Evolutionary conservation across 208 protist species (phyloP).

Genomic region (Trypanosoma rangeli): DNA sequence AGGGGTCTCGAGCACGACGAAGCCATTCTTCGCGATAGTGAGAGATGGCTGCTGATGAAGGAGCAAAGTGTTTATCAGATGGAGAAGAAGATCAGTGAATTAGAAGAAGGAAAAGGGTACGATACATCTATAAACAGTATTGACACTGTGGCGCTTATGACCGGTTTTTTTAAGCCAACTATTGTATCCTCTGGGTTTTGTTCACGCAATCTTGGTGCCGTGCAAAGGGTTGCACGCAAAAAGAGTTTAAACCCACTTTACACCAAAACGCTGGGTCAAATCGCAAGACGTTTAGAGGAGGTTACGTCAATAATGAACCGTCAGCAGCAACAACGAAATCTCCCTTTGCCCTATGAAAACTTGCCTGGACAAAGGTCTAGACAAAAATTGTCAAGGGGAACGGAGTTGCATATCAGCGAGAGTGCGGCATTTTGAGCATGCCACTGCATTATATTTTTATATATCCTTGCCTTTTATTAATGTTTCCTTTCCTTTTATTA

Average conservation of each 20-base stretch:
- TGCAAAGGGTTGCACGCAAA: background rate
- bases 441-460: too few relatives aligned
- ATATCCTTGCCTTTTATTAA: constrained; percentile 4
- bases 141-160: constrained; percentile 50
- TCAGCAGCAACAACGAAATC: constrained; percentile 29
- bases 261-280: constrained; percentile 55
- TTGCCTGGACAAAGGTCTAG: background rate
- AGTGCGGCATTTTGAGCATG: constrained; percentile 5
- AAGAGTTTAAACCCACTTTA: constrained; percentile 37
- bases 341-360: constrained; percentile 13
- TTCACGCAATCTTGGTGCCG: background rate
- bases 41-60: constrained; percentile 75
- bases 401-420: background rate
- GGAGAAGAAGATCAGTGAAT: constrained; percentile 69
- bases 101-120: constrained; percentile 28
- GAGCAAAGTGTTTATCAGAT: constrained; percentile 62
- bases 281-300: constrained; percentile 67
- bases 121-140: constrained; percentile 31
- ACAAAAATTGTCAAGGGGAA: constrained; percentile 1
- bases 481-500: background rate
- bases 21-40: constrained; percentile 63
- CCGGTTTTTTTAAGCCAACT: constrained; percentile 62
- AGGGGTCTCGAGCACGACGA: constrained; percentile 65
- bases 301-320: constrained; percentile 66
- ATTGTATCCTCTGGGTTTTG: constrained; percentile 5